Evolutionary conservation across 2,329 filamentous ascomycete genomes (phyloP).

Genomic region (Waltergamsia citrina): DNA sequence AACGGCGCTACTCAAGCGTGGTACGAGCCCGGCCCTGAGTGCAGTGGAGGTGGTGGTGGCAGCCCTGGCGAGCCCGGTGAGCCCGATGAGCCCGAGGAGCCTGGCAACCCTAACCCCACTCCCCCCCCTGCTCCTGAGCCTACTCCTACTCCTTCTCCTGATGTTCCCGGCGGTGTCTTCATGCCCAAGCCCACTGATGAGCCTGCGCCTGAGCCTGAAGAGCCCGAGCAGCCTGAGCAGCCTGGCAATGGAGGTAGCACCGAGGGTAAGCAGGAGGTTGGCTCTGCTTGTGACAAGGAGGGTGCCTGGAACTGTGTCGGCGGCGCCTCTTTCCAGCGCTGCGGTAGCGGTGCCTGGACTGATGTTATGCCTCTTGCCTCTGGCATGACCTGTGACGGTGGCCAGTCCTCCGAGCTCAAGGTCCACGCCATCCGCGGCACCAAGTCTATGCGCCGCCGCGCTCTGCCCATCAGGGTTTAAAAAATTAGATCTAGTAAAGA

Average conservation of each 20-base stretch:
- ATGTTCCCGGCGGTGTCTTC: conserved; percentile 28
- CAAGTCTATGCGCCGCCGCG: conserved; percentile 15
- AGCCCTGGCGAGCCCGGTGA: conserved; percentile 10
- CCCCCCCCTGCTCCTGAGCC: conserved; percentile 15
- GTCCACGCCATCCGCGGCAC: conserved; percentile 16
- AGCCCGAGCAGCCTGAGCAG: conserved; percentile 10
- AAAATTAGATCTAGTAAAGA: too few relatives aligned
- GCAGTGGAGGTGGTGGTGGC: conserved; percentile 5
- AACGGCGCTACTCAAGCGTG: conserved; percentile 27
- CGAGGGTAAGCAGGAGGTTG: conserved; percentile 24
- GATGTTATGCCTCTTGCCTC: conserved; percentile 26
- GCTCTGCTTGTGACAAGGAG: conserved; percentile 34
- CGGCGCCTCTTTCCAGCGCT: conserved; percentile 43
- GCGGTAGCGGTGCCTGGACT: conserved; percentile 43
- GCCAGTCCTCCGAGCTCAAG: conserved; percentile 27
- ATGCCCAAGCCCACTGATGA: conserved; percentile 15
- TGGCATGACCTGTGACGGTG: conserved; percentile 34
- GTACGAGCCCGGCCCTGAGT: conserved; percentile 12
- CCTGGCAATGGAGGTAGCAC: neutral
- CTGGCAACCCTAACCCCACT: neutral
- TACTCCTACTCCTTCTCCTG: neutral
- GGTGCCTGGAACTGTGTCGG: conserved; percentile 45
- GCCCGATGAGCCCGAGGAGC: too few relatives aligned
- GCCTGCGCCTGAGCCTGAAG: neutral
- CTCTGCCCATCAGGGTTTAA: conserved; percentile 10